Percentiles rank a stretch among this genome's conserved stretches.
phyloP scores from a whole-genome alignment of 345 rosid genomes.

The Acer campestre region DNA sequence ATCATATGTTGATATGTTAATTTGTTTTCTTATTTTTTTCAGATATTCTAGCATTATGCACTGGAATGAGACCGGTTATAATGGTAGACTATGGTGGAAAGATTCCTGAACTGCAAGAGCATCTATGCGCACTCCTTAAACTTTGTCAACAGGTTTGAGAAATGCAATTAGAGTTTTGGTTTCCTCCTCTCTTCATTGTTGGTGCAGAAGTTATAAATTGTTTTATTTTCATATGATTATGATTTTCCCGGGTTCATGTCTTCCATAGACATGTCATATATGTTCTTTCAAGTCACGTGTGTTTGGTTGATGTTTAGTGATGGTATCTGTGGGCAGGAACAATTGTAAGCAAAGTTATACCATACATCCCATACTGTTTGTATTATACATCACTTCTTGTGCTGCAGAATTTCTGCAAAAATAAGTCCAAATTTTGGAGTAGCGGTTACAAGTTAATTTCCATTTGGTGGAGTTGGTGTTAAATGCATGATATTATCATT shows the following conservation, averaged over 20 bases:
- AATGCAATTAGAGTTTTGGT: conserved; percentile 4
- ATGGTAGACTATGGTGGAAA: conserved; percentile 97
- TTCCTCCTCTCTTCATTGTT: neutral
- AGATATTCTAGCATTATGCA: conserved; percentile 77
- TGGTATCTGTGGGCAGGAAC: neutral
- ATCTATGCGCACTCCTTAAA: conserved; percentile 61
- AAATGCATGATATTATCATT: neutral
- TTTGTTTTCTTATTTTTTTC: conserved; percentile 24
- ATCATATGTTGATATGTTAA: neutral
- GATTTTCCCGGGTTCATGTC: neutral
- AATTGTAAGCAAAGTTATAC: neutral
- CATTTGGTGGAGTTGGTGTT: neutral
- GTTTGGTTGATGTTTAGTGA: neutral
- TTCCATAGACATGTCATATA: neutral
- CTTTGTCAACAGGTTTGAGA: conserved; percentile 63
- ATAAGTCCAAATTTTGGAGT: neutral
- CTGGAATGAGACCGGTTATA: conserved; percentile 83
- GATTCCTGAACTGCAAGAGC: conserved; percentile 82
- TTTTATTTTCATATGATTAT: neutral
- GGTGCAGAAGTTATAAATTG: neutral
- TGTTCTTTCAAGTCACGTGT: neutral
- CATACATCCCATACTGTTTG: neutral
- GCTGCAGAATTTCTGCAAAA: neutral
- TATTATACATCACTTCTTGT: neutral
- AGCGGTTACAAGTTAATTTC: no score